Evolutionary conservation across 345 rosid species (phyloP), one percentile per base, ranked within the genome.

Genomic region (Microcos paniculata): DNA sequence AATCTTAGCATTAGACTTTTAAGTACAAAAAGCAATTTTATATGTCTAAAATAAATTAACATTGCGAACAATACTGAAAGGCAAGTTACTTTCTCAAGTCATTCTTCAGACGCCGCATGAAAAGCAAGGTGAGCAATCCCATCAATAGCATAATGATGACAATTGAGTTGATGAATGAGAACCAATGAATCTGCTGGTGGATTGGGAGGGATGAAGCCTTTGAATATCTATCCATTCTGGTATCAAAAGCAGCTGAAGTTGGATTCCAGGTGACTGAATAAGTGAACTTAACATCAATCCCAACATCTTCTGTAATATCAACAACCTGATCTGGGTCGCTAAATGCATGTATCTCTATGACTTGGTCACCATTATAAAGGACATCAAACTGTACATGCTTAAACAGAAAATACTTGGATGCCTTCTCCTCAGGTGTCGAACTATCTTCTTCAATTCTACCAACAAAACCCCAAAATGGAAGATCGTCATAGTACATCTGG

Each of bases 381-480:
- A 82, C 93, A 82, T 85, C 85, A 79, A 94, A 94, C 45, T 79
- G 84, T 24, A 92, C 81, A 74, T 89, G 94, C 70, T 81, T 91
- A 80, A 92, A 94, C 55, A 94, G 66, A 82, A 86, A 89, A 72
- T 88, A 90, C 79, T 83, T 90, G 28, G 78, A 56, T 51, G 59
- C 42, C 76, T 78, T 79, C 73, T 78, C 77, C 35, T 62, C 72
- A 18, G 18, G 80, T 62, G 67, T 73, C 85, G 76, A 67, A 55
- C 84, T 83, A 48, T 77, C 84, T 4, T 77, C 86, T 77, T 92
- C 97, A 45, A 82, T 73, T 88, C 91, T 94, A 51, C 98, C 98
- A 76, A 92, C 42, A 82, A 88, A 94, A 53, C 97, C 98, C 98
- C 97, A 94, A 31, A 92, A 77, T 19, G 97, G 97, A 43, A 94